A percentile compares a stretch with the other conserved stretches of the same genome.
phyloP scores from a whole-genome alignment of 305 asterid genomes.

The Fraxinus sp. region DNA sequence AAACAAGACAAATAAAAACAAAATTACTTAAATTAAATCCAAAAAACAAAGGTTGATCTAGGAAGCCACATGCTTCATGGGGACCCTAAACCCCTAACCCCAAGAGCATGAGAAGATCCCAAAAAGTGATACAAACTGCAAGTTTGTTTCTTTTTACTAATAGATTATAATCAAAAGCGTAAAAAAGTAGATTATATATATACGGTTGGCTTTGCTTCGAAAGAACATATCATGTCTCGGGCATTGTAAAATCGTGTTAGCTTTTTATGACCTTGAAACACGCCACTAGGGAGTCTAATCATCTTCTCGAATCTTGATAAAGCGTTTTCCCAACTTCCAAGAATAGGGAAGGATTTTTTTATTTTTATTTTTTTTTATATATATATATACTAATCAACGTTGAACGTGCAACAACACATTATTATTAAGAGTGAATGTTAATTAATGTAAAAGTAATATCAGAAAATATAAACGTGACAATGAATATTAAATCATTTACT shows the following conservation, averaged over 20 bases:
- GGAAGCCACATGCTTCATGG: constrained; percentile 1
- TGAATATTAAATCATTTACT: no score
- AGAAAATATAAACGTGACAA: no score
- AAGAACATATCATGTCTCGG: constrained; percentile 13
- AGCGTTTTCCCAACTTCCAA: not conserved
- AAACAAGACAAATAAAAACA: not conserved
- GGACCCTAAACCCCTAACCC: not conserved
- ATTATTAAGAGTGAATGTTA: no score
- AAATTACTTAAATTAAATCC: not conserved
- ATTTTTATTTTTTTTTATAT: not conserved
- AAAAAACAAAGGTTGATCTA: not conserved
- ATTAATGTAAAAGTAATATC: no score
- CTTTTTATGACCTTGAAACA: not conserved
- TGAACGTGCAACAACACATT: no score
- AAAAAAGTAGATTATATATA: not conserved
- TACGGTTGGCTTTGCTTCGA: constrained; percentile 6
- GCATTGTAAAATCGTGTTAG: not conserved
- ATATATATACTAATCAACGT: no score
- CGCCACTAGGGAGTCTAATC: not conserved
- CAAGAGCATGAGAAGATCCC: constrained; percentile 18
- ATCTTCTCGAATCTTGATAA: constrained; percentile 1
- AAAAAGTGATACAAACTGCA: constrained; percentile 13
- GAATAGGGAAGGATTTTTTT: not conserved
- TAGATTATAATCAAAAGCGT: not conserved
- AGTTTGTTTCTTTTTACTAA: not conserved